Evolutionary conservation across 176 grass and related monocot genomes (phyloP).

Genomic region (Elymus sibiricus): DNA sequence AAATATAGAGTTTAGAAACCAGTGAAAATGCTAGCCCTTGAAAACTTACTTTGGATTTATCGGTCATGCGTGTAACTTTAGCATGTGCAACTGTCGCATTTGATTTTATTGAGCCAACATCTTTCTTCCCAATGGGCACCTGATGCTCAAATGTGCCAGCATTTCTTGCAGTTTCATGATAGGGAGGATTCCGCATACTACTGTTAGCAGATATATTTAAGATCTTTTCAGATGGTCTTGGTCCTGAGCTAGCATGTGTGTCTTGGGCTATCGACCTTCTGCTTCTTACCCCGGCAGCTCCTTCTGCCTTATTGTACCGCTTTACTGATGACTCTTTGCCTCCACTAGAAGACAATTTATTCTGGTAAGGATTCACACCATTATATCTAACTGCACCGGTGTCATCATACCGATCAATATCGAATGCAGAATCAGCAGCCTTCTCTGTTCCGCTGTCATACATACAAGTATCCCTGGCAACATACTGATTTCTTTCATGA

Average conservation of each 20-base stretch:
- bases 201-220: constrained; percentile 61
- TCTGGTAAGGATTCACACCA: constrained; percentile 38
- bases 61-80: constrained; percentile 24
- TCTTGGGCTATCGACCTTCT: constrained; percentile 42
- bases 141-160: constrained; percentile 21
- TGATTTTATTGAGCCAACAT: constrained; percentile 30
- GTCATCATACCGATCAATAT: constrained; percentile 42
- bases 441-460: constrained; percentile 30
- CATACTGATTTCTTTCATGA: constrained; percentile 46
- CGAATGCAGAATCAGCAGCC: constrained; percentile 34
- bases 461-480: constrained; percentile 25
- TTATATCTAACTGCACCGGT: constrained; percentile 27
- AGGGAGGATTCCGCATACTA: constrained; percentile 42
- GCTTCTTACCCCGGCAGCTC: constrained; percentile 49
- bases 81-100: constrained; percentile 25
- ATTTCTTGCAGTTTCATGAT: constrained; percentile 31
- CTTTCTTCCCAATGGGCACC: constrained; percentile 26
- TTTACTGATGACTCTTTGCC: constrained; percentile 40
- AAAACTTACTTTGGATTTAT: constrained; percentile 64
- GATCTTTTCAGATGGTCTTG: constrained; percentile 55
- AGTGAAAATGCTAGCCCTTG: neutral
- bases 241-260: constrained; percentile 37
- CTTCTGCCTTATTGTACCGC: constrained; percentile 29
- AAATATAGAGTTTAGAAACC: neutral
- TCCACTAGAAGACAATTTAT: constrained; percentile 22